These are phyloP conservation scores for Gentiana macrophylla DNA, from an alignment of 257 asterid genomes.

Conservation along the genomic window DNA sequence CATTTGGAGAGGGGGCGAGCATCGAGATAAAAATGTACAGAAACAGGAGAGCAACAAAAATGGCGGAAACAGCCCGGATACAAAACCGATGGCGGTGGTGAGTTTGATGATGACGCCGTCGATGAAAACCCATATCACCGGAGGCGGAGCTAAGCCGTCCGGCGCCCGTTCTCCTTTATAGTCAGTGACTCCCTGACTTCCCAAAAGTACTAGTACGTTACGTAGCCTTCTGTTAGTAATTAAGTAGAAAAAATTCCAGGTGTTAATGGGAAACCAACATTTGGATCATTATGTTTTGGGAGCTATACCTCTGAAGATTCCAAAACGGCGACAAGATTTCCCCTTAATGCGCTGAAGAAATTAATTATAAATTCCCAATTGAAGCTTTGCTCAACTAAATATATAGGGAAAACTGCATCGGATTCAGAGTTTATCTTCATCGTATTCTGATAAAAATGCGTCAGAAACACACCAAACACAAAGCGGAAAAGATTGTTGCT, in stretches of 20 bases:
- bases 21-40: constrained; percentile 43
- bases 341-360: not conserved
- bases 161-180: not conserved
- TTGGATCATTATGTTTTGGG: not conserved
- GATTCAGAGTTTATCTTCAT: no score
- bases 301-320: not conserved
- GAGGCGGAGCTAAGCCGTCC: constrained; percentile 5
- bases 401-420: no score
- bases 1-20: constrained; percentile 69
- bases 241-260: not conserved
- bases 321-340: constrained; percentile 6
- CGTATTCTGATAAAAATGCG: no score
- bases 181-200: no score
- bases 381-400: not conserved
- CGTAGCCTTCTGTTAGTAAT: not conserved
- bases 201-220: not conserved
- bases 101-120: constrained; percentile 65
- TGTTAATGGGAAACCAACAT: not conserved
- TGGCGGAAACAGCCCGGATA: constrained; percentile 39
- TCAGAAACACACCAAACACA: no score
- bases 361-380: not conserved
- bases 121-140: constrained; percentile 46
- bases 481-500: no score
- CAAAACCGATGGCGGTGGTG: constrained; percentile 34
- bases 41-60: constrained; percentile 49